Evolutionary conservation across 371 early-diverging fungal species (phyloP).

Genomic region (Coemansia sp.): DNA sequence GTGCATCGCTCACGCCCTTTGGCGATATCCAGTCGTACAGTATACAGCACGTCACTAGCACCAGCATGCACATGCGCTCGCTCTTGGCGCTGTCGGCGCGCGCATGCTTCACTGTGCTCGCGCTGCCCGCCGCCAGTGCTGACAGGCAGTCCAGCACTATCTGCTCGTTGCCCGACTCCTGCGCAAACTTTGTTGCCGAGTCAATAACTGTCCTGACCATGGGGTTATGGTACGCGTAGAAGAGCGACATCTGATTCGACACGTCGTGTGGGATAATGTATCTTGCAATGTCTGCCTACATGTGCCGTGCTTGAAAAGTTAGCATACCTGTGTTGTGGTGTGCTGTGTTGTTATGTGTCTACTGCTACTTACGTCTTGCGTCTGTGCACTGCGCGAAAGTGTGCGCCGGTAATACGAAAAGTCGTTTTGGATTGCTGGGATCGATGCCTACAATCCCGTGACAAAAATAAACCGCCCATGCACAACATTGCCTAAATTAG

Average conservation of each 20-base stretch:
- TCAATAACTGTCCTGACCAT: slow-evolving; percentile 86
- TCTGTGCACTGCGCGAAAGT: slow-evolving; percentile 69
- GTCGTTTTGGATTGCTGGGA: slow-evolving; percentile 92
- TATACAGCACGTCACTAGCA: slow-evolving; percentile 84
- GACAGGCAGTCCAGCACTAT: slow-evolving; percentile 41
- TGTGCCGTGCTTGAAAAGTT: neutral
- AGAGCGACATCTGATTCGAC: slow-evolving; percentile 90
- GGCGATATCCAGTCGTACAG: slow-evolving; percentile 87
- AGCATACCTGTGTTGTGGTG: neutral
- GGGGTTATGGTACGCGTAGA: slow-evolving; percentile 92
- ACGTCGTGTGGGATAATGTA: slow-evolving; percentile 77
- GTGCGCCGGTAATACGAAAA: slow-evolving; percentile 94
- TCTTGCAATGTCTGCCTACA: slow-evolving; percentile 33
- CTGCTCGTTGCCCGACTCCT: slow-evolving; percentile 18
- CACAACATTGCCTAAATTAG: neutral
- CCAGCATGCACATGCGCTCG: slow-evolving; percentile 70
- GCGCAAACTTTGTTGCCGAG: slow-evolving; percentile 60
- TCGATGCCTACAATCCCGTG: slow-evolving; percentile 66
- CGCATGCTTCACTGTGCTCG: slow-evolving; percentile 32
- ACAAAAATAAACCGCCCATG: neutral
- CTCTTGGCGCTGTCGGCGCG: slow-evolving; percentile 53
- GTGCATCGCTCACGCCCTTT: slow-evolving; percentile 73
- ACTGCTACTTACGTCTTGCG: slow-evolving; percentile 52
- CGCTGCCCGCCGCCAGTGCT: slow-evolving; percentile 43
- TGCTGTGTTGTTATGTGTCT: neutral